phyloP scores from a whole-genome alignment of 306 rosid genomes.

The Ormosia semicastrata region DNA sequence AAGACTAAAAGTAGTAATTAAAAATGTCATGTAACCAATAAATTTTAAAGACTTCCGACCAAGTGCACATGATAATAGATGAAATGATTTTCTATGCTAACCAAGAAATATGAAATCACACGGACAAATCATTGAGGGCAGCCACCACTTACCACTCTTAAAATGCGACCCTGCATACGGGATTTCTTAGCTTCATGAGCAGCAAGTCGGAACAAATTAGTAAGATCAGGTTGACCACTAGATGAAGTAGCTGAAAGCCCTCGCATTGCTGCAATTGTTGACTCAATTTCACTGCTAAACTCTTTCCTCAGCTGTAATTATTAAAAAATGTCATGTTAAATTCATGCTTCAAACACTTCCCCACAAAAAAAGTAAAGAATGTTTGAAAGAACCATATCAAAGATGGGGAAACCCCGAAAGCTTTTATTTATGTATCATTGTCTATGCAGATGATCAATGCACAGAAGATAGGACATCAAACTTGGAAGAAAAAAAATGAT shows the following conservation, averaged over 20 bases:
- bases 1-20: background rate
- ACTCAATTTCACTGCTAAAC: slow-evolving; percentile 72
- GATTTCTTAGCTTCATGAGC: slow-evolving; percentile 88
- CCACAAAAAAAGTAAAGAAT: background rate
- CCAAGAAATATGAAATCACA: background rate
- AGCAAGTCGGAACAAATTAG: slow-evolving; percentile 69
- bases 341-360: slow-evolving; percentile 1
- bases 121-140: background rate
- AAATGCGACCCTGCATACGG: slow-evolving; percentile 59
- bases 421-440: background rate
- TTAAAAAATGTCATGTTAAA: background rate
- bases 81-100: background rate
- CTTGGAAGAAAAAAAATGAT: background rate
- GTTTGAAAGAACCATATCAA: background rate
- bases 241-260: slow-evolving; percentile 57
- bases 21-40: background rate
- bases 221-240: slow-evolving; percentile 73
- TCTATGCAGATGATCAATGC: background rate
- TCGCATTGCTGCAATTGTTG: slow-evolving; percentile 60
- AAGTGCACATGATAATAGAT: background rate
- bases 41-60: background rate
- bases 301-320: slow-evolving; percentile 67
- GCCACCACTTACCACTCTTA: slow-evolving; percentile 67
- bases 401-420: background rate
- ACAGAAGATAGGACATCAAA: slow-evolving; percentile 8